phyloP scores from a whole-genome alignment of 1,284 basidiomycete species.

The Rhodotorula sp. region DNA sequence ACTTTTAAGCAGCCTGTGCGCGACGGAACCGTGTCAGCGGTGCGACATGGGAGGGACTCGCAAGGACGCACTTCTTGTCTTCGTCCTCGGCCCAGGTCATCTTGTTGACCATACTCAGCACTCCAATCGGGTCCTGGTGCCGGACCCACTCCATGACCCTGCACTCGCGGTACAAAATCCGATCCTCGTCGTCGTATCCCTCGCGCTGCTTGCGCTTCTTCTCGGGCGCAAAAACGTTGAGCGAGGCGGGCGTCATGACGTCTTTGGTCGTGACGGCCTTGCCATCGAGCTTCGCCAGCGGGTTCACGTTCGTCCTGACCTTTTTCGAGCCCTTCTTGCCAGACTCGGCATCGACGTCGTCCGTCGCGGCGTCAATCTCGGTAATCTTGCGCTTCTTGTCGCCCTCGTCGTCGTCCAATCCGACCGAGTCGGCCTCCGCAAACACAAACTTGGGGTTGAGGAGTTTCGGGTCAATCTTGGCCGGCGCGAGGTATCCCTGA shows the following conservation, averaged over 20 bases:
- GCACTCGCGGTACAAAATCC: slow-evolving; percentile 79
- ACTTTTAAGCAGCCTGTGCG: slow-evolving; percentile 68
- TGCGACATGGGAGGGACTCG: background rate
- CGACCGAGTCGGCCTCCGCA: slow-evolving; percentile 67
- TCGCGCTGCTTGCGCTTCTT: slow-evolving; percentile 91
- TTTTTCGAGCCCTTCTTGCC: slow-evolving; percentile 1
- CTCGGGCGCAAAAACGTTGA: slow-evolving; percentile 94
- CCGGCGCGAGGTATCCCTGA: slow-evolving; percentile 89
- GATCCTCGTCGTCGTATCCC: slow-evolving; percentile 94
- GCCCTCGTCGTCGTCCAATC: slow-evolving; percentile 11
- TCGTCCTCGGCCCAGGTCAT: slow-evolving; percentile 77
- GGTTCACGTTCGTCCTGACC: slow-evolving; percentile 23
- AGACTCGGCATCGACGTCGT: slow-evolving; percentile 27
- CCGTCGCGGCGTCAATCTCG: slow-evolving; percentile 85
- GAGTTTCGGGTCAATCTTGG: slow-evolving; percentile 96
- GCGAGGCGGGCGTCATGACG: slow-evolving; percentile 57
- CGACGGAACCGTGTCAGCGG: background rate
- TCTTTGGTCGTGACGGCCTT: slow-evolving; percentile 37
- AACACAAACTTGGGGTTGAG: slow-evolving; percentile 97
- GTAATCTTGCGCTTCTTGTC: slow-evolving; percentile 6
- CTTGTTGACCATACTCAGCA: slow-evolving; percentile 80
- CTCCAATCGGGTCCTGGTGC: slow-evolving; percentile 67
- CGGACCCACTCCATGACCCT: slow-evolving; percentile 68
- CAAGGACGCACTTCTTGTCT: slow-evolving; percentile 67
- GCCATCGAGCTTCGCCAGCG: slow-evolving; percentile 24